Percentiles rank a stretch among this genome's conserved stretches.
Conservation (phyloP, 2,329 filamentous ascomycete genomes). For the Calonectria naviculata region DNA sequence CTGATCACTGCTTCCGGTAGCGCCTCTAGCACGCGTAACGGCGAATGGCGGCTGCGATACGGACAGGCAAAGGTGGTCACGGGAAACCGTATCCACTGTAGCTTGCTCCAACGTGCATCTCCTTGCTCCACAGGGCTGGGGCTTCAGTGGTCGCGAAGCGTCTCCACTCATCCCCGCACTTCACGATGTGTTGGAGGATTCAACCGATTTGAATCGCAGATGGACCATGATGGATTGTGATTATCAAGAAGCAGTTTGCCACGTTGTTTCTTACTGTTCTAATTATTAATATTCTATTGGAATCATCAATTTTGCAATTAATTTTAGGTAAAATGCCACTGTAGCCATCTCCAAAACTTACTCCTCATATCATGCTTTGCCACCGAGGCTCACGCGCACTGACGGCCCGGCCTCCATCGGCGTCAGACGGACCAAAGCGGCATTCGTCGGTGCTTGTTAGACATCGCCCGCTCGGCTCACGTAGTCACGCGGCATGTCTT, state of each 20-base stretch:
- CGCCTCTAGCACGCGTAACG: not conserved
- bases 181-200: not conserved
- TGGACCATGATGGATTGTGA: not conserved
- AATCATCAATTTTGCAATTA: no score
- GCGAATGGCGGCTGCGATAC: not conserved
- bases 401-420: not conserved
- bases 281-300: not conserved
- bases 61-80: not conserved
- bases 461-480: conserved; percentile 7
- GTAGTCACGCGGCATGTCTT: not conserved
- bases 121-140: not conserved
- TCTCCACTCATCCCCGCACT: conserved; percentile 7
- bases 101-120: not conserved
- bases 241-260: not conserved
- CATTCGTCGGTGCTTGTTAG: conserved; percentile 9
- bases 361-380: not conserved
- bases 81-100: not conserved
- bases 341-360: not conserved
- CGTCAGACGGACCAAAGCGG: conserved; percentile 2
- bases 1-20: not conserved
- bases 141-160: not conserved
- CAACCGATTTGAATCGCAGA: not conserved
- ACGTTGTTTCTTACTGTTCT: not conserved
- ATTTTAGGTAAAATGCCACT: not conserved
- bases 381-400: not conserved